Evolutionary conservation across 2,329 filamentous ascomycete species (phyloP).

Genomic region (Raffaelea arxii): DNA sequence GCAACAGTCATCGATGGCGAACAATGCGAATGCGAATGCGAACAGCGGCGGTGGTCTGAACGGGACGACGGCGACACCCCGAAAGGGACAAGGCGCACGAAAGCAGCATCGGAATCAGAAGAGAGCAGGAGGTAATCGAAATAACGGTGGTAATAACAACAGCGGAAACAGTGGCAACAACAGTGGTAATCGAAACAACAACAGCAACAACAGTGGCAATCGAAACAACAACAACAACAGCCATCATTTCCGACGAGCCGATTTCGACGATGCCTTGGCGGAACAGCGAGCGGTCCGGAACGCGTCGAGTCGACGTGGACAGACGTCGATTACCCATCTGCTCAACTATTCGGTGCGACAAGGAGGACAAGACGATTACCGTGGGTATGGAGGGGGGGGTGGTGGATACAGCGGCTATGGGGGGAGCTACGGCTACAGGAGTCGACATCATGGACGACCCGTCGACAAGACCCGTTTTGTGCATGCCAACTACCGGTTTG

Average conservation of each 20-base stretch:
- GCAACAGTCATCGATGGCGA: no score
- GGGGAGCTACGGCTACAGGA: slow-evolving; percentile 47
- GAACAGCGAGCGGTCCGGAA: slow-evolving; percentile 58
- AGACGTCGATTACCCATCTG: slow-evolving; percentile 93
- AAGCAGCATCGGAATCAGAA: slow-evolving; percentile 80
- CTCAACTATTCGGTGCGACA: slow-evolving; percentile 83
- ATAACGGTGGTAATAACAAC: not conserved
- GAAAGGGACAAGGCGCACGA: slow-evolving; percentile 66
- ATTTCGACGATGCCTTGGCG: slow-evolving; percentile 80
- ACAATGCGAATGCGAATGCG: no score
- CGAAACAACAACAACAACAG: not conserved
- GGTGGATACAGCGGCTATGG: slow-evolving; percentile 25
- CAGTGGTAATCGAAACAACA: not conserved
- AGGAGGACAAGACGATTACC: slow-evolving; percentile 26
- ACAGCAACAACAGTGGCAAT: not conserved
- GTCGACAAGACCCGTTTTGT: slow-evolving; percentile 84
- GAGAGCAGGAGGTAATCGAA: slow-evolving; percentile 42
- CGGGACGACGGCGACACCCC: slow-evolving; percentile 35
- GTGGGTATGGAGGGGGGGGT: slow-evolving; percentile 31
- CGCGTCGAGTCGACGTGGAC: slow-evolving; percentile 66
- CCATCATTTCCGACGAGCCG: slow-evolving; percentile 29
- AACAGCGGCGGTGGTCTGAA: not conserved
- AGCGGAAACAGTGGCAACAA: not conserved
- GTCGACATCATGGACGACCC: slow-evolving; percentile 64
- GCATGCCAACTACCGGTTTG: slow-evolving; percentile 95